Conservation (phyloP, 345 rosid species). For the Eucalyptus polybractea region DNA sequence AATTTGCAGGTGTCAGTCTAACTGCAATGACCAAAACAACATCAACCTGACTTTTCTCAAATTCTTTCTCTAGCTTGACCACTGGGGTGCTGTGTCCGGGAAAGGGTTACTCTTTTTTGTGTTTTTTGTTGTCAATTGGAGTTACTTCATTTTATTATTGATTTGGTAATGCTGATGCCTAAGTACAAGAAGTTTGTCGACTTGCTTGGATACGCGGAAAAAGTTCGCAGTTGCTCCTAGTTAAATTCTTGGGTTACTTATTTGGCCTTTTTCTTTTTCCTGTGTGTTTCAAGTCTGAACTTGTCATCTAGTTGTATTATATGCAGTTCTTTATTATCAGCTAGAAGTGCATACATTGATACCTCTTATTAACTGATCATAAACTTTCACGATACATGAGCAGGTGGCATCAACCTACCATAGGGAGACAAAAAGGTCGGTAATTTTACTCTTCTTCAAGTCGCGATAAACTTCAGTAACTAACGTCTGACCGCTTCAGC, state of each 20-base stretch:
- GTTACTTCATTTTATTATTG: not conserved
- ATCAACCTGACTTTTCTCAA: not conserved
- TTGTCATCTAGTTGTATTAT: not conserved
- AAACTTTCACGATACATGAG: not conserved
- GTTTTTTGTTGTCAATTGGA: not conserved
- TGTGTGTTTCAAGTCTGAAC: not conserved
- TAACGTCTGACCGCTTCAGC: not conserved
- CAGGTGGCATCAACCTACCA: not conserved
- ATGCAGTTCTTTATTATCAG: not conserved
- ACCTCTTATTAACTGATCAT: not conserved
- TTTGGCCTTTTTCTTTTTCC: not conserved
- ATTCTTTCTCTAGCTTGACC: not conserved
- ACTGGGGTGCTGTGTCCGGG: not conserved
- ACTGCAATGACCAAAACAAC: not conserved
- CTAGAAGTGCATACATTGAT: not conserved
- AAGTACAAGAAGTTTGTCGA: not conserved
- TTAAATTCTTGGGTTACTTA: not conserved
- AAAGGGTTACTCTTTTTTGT: not conserved
- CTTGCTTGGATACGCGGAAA: not conserved
- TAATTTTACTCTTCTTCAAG: not conserved
- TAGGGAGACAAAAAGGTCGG: not conserved
- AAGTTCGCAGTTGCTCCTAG: not conserved
- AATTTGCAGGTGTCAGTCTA: not conserved
- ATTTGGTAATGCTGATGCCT: not conserved
- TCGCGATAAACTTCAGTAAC: not conserved